Base-by-base conservation (phyloP, 2,329 filamentous ascomycete species). In the Colletotrichum siamense region DNA sequence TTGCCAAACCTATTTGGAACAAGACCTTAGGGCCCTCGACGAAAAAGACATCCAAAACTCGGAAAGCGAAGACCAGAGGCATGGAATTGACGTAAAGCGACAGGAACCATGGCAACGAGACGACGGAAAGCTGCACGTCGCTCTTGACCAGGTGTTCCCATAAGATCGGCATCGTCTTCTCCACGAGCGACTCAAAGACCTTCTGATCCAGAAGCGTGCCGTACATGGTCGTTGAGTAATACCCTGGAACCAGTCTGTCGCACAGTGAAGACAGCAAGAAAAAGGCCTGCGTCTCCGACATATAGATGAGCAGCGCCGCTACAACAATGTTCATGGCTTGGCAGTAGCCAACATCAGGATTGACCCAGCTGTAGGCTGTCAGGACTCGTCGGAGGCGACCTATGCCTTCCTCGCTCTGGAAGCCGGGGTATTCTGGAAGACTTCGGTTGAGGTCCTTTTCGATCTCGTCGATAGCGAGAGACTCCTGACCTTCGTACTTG, bases 241-340 rank as follows among this genome's bases (percentile, higher is more conserved):
- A 99, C 6, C 97, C 97, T 0, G 97, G 97, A 5, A 99, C 91
- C 3, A 99, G 89, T 63, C 96, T 94, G 83, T 99, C 96, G 87
- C 97, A 99, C 18, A 99, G 89, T 2, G 96, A 91, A 2, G 96
- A 98, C 59, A 99, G 91, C 9, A 98, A 89, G 84, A 97, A 99
- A 86, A 99, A 99, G 2, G 97, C 97, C 86, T 99, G 97, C 0
- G 94, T 86, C 85, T 99, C 97, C 10, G 96, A 99, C 93, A 98
- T 98, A 88, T 99, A 99, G 89, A 99, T 99, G 80, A 99, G 90
- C 74, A 99, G 88, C n/a, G 97, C 97, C 22, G 97, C 97, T 71
- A 98, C 96, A 39, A 99, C 97, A 80, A 99, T 99, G 85, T 99
- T 99, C 97, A 99, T 99, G 77, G 97, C 97, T 86, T 99, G 97